phyloP scores from a whole-genome alignment of 2,329 filamentous ascomycete species.

The Kalmusia sp. region DNA sequence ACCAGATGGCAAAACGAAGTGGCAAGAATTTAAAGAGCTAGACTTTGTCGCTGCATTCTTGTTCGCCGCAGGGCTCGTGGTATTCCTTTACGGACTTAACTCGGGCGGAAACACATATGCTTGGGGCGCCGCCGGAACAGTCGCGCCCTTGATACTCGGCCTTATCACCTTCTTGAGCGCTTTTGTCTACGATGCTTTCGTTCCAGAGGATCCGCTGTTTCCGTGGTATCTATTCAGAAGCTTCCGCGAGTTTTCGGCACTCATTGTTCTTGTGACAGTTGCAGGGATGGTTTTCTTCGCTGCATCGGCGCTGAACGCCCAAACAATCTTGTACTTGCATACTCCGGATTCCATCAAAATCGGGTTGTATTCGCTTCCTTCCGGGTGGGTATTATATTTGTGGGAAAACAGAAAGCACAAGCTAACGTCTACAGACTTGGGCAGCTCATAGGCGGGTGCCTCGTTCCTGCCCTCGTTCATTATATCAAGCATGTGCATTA shows the following conservation, averaged over 20 bases:
- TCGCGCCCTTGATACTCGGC: constrained; percentile 33
- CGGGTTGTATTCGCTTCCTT: constrained; percentile 27
- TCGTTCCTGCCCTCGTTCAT: constrained; percentile 24
- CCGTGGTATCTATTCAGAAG: constrained; percentile 37
- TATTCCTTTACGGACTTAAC: constrained; percentile 53
- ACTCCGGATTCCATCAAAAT: constrained; percentile 27
- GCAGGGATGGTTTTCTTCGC: constrained; percentile 40
- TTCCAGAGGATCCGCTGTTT: constrained; percentile 33
- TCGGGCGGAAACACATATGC: constrained; percentile 49
- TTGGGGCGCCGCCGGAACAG: constrained; percentile 32
- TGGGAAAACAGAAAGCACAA: background rate
- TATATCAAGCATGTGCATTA: constrained; percentile 26
- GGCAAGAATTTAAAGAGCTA: constrained; percentile 41
- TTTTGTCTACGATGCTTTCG: constrained; percentile 27
- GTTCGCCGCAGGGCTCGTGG: constrained; percentile 50
- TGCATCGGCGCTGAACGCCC: constrained; percentile 26
- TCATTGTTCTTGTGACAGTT: constrained; percentile 35
- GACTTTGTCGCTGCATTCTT: constrained; percentile 55
- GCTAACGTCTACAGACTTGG: constrained; percentile 16
- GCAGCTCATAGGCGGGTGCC: constrained; percentile 22
- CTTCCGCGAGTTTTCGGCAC: constrained; percentile 34
- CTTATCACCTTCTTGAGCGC: constrained; percentile 23
- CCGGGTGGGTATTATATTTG: constrained; percentile 13
- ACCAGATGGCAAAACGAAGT: constrained; percentile 32
- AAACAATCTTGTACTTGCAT: constrained; percentile 26